Conservation (phyloP, 139 green algal species). For the Pseudopediastrum boryanum region DNA sequence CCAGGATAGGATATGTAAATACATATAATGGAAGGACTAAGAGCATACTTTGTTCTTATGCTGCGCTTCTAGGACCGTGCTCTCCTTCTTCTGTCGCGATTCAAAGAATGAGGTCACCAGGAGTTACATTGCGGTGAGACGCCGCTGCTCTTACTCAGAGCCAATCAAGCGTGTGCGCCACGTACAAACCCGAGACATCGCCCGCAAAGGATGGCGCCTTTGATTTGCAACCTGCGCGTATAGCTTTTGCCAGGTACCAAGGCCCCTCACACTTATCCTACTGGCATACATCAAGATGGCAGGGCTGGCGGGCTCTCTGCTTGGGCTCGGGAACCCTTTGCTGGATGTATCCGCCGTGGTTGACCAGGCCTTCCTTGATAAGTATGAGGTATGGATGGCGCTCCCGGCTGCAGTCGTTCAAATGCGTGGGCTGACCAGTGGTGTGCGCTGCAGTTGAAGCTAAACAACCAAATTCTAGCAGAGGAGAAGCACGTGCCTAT, state of each 20-base stretch:
- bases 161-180: too few relatives aligned
- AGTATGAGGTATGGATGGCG: slow-evolving; percentile 76
- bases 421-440: not conserved
- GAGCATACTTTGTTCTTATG: too few relatives aligned
- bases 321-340: slow-evolving; percentile 97
- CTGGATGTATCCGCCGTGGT: slow-evolving; percentile 93
- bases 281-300: slow-evolving; percentile 6
- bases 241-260: not conserved
- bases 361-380: slow-evolving; percentile 85
- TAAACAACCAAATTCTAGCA: slow-evolving; percentile 97
- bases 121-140: too few relatives aligned
- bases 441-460: slow-evolving; percentile 74
- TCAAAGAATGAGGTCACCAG: too few relatives aligned
- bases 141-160: too few relatives aligned
- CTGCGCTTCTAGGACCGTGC: too few relatives aligned
- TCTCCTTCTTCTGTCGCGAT: too few relatives aligned
- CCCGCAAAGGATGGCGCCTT: too few relatives aligned
- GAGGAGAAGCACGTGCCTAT: slow-evolving; percentile 97
- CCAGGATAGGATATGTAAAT: too few relatives aligned
- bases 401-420: not conserved
- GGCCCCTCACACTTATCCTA: not conserved
- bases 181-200: too few relatives aligned
- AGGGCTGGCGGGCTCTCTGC: slow-evolving; percentile 61
- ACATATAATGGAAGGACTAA: too few relatives aligned
- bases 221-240: too few relatives aligned